Conservation (phyloP, 148 eudicot genomes). For the Rhododendron williamsianum region DNA sequence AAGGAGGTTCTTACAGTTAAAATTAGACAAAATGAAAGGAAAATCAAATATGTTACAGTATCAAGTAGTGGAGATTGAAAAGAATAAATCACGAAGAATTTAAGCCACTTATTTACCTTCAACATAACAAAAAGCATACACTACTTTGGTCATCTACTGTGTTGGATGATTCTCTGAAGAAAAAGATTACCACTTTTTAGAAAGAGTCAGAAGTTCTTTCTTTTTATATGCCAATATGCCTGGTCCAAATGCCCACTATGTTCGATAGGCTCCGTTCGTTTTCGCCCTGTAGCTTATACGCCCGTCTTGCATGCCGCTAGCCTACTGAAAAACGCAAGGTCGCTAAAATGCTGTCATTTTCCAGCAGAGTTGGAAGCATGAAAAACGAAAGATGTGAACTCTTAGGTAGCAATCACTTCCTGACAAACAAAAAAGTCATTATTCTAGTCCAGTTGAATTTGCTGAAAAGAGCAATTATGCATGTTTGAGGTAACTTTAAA, state of each 20-base stretch:
- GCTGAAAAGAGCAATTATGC: not conserved
- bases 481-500: not conserved
- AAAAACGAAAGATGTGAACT: not conserved
- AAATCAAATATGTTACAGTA: not conserved
- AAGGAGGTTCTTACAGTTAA: not conserved
- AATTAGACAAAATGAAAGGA: not conserved
- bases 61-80: not conserved
- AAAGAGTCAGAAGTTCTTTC: not conserved
- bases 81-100: slow-evolving; percentile 3
- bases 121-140: not conserved
- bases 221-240: not conserved
- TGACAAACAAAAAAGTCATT: too few species aligned
- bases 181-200: not conserved
- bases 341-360: not conserved
- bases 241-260: not conserved
- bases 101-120: not conserved
- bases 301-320: not conserved
- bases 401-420: not conserved
- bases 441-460: not conserved
- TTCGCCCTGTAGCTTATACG: not conserved
- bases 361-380: not conserved
- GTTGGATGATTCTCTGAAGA: not conserved
- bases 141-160: not conserved
- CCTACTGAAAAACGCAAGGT: not conserved
- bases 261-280: not conserved